Percentiles rank a stretch among this genome's conserved stretches.
phyloP scores from a whole-genome alignment of 441 rosid genomes.

The Erodium chrysanthum region DNA sequence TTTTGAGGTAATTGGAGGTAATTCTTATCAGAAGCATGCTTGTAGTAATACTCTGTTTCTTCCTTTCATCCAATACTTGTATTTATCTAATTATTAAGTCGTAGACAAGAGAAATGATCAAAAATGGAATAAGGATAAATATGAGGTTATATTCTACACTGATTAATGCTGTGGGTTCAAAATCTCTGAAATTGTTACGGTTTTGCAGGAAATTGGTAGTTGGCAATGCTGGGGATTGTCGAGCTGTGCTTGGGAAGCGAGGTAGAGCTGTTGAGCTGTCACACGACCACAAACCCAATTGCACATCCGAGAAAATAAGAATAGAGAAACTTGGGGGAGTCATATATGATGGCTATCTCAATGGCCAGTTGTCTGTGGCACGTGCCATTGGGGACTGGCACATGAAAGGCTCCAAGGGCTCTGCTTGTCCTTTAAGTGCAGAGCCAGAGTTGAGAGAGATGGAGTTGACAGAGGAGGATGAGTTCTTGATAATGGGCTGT shows the following conservation, averaged over 20 bases:
- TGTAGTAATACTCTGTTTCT: too few relatives aligned
- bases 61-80: neutral
- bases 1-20: too few relatives aligned
- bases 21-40: too few relatives aligned
- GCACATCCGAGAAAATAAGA: constrained; percentile 48
- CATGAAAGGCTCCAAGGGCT: constrained; percentile 54
- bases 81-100: neutral
- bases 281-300: constrained; percentile 62
- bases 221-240: constrained; percentile 68
- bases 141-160: too few relatives aligned
- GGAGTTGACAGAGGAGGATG: constrained; percentile 70
- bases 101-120: neutral
- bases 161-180: neutral
- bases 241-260: constrained; percentile 59
- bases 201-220: constrained; percentile 55
- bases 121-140: neutral
- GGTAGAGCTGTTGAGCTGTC: constrained; percentile 62
- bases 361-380: constrained; percentile 62
- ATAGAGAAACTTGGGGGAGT: constrained; percentile 59
- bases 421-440: constrained; percentile 64
- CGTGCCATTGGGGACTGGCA: constrained; percentile 95
- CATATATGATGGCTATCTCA: constrained; percentile 68
- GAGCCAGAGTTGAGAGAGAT: constrained; percentile 69
- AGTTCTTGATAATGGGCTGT: constrained; percentile 77
- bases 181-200: constrained; percentile 13